phyloP scores from a whole-genome alignment of 768 basidiomycete species.

The Rhizopogon vinicolor region DNA sequence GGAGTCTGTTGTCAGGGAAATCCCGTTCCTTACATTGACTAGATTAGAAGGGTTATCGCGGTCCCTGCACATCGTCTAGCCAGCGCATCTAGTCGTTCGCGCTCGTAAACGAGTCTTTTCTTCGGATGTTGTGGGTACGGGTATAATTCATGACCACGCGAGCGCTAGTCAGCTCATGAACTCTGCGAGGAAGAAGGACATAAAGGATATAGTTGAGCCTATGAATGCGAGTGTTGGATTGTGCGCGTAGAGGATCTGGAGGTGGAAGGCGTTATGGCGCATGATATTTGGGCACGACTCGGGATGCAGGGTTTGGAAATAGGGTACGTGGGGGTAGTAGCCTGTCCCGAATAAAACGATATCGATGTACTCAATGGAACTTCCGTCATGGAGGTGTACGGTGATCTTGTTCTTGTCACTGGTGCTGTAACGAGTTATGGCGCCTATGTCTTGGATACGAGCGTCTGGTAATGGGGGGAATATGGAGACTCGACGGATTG shows the following conservation, averaged over 20 bases:
- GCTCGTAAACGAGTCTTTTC: conserved; percentile 34
- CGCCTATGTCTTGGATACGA: conserved; percentile 38
- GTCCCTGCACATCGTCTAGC: conserved; percentile 13
- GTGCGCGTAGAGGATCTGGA: conserved; percentile 40
- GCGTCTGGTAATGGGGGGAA: conserved; percentile 39
- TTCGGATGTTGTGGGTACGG: conserved; percentile 29
- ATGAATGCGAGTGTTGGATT: conserved; percentile 46
- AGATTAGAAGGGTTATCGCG: conserved; percentile 20
- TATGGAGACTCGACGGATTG: conserved; percentile 38
- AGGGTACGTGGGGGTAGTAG: conserved; percentile 36
- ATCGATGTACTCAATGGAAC: conserved; percentile 37
- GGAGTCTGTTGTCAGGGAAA: no score
- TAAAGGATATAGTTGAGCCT: conserved; percentile 37
- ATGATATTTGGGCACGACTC: conserved; percentile 10
- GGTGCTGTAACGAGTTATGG: conserved; percentile 30
- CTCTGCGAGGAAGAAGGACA: conserved; percentile 45
- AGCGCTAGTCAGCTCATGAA: conserved; percentile 45
- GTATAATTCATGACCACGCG: conserved; percentile 30
- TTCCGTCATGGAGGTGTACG: conserved; percentile 33
- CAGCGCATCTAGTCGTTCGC: conserved; percentile 26
- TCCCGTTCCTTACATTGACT: conserved; percentile 8
- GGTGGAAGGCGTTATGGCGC: conserved; percentile 33
- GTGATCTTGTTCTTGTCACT: conserved; percentile 22
- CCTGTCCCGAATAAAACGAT: conserved; percentile 43
- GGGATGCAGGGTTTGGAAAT: conserved; percentile 30